Conservation (phyloP, 2,329 filamentous ascomycete genomes). For the Aureobasidium sp. region DNA sequence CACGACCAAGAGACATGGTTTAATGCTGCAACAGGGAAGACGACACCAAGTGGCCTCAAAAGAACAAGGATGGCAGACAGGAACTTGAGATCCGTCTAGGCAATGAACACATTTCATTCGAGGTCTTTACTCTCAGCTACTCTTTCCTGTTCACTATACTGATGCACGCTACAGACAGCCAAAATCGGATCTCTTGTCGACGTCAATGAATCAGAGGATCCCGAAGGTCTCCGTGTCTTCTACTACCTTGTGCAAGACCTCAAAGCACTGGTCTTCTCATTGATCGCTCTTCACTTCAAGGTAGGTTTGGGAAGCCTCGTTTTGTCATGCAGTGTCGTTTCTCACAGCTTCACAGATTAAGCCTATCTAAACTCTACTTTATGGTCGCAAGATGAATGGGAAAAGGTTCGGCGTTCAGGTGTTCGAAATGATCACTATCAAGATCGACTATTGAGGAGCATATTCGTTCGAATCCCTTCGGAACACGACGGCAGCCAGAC, state of each 20-base stretch:
- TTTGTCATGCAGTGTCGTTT: background rate
- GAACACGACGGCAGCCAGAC: background rate
- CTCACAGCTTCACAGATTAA: conserved; percentile 24
- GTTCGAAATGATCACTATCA: background rate
- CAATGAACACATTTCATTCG: conserved; percentile 94
- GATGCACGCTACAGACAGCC: conserved; percentile 60
- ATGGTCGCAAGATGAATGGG: background rate
- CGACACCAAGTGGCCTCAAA: conserved; percentile 96
- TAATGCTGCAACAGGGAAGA: conserved; percentile 62
- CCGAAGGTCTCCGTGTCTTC: conserved; percentile 91
- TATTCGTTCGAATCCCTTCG: background rate
- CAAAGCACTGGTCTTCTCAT: conserved; percentile 90
- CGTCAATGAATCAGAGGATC: conserved; percentile 91
- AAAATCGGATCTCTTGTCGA: conserved; percentile 97
- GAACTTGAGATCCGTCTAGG: conserved; percentile 92
- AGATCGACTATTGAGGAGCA: background rate
- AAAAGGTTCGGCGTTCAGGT: background rate
- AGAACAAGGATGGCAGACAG: conserved; percentile 97
- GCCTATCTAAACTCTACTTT: conserved; percentile 22
- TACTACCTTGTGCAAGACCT: conserved; percentile 98
- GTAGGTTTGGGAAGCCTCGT: conserved; percentile 31
- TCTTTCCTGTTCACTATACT: conserved; percentile 17
- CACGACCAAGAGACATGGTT: background rate
- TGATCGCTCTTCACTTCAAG: conserved; percentile 98
- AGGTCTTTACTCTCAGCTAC: conserved; percentile 51